Evolutionary conservation across 192 early-diverging fungal species (phyloP).

Genomic region (Mortierella claussenii): DNA sequence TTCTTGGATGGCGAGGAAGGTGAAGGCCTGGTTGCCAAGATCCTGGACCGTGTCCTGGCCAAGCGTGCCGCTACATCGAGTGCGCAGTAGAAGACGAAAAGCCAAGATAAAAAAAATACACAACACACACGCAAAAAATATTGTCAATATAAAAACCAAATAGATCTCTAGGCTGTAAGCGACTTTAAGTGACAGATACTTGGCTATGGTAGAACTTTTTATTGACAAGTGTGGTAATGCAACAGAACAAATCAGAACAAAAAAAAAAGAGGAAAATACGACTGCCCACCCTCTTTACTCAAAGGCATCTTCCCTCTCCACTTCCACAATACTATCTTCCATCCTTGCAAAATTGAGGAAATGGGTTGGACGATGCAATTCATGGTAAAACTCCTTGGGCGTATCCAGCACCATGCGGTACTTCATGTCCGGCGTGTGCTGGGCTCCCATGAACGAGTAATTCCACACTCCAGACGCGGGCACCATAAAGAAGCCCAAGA

Average conservation of each 20-base stretch:
- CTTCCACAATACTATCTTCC: constrained; percentile 66
- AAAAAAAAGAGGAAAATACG: too few relatives aligned
- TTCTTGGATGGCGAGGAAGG: constrained; percentile 56
- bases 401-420: constrained; percentile 90
- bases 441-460: constrained; percentile 98
- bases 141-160: too few relatives aligned
- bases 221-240: not conserved
- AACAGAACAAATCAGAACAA: too few relatives aligned
- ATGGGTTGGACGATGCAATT: constrained; percentile 93
- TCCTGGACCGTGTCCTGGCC: constrained; percentile 40
- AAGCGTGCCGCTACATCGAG: constrained; percentile 26
- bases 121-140: too few relatives aligned
- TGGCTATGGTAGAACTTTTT: too few relatives aligned
- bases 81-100: not conserved
- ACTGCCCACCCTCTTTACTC: too few relatives aligned
- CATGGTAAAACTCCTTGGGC: constrained; percentile 98
- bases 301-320: constrained; percentile 70
- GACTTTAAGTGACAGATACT: too few relatives aligned
- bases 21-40: constrained; percentile 38
- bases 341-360: constrained; percentile 91
- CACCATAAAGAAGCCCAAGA: constrained; percentile 99
- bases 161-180: too few relatives aligned
- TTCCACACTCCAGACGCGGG: constrained; percentile 97
- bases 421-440: constrained; percentile 92
- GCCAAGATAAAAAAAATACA: not conserved